These are phyloP conservation scores for Elaeis oleifera DNA, from an alignment of 202 grass and related monocot species.

Conservation along the genomic window DNA sequence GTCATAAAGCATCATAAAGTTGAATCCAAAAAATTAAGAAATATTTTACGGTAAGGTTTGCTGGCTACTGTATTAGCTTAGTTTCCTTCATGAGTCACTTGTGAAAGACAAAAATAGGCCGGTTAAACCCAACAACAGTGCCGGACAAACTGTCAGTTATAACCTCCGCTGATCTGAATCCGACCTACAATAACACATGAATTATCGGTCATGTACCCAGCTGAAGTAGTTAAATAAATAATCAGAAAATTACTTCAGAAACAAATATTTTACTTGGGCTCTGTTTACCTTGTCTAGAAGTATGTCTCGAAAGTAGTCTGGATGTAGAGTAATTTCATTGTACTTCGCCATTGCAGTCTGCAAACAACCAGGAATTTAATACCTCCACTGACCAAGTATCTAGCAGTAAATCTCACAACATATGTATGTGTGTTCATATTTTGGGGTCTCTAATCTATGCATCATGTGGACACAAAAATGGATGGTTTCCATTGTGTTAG, in stretches of 20 bases:
- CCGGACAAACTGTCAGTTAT: conserved; percentile 54
- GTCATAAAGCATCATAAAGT: too few relatives aligned
- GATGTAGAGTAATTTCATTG: conserved; percentile 39
- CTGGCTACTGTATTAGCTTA: too few relatives aligned
- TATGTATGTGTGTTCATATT: too few relatives aligned
- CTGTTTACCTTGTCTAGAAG: conserved; percentile 83
- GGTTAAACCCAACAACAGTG: conserved; percentile 63
- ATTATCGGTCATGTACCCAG: conserved; percentile 6
- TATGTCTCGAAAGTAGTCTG: conserved; percentile 73
- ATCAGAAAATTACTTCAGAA: too few relatives aligned
- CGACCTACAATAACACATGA: conserved; percentile 48
- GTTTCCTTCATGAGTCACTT: conserved; percentile 35
- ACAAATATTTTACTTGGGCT: too few relatives aligned
- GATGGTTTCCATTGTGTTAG: too few relatives aligned
- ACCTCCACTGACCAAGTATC: too few relatives aligned
- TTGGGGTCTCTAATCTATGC: too few relatives aligned
- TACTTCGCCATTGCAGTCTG: conserved; percentile 66
- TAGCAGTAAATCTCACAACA: too few relatives aligned
- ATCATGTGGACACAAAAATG: too few relatives aligned
- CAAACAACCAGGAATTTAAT: conserved; percentile 13
- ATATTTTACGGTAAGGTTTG: too few relatives aligned
- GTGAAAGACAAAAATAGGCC: conserved; percentile 61
- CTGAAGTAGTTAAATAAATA: not conserved
- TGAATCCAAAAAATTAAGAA: too few relatives aligned
- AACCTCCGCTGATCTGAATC: conserved; percentile 76